phyloP scores from a whole-genome alignment of 2,329 filamentous ascomycete genomes.

The Fusarium robinianum region DNA sequence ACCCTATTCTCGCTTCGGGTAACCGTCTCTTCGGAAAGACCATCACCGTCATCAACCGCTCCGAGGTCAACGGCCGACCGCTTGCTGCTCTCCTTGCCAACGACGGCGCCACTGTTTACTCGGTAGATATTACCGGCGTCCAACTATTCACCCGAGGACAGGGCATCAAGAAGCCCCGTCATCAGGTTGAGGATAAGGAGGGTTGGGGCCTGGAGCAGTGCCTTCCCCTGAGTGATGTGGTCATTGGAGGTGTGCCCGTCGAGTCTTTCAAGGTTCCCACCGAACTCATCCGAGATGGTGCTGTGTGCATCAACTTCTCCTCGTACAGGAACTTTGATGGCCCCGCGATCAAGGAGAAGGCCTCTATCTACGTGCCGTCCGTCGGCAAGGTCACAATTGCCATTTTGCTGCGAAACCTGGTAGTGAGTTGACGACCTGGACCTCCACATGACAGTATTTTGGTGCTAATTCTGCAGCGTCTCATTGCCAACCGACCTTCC shows the following conservation, averaged over 20 bases:
- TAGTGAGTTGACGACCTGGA: constrained; percentile 62
- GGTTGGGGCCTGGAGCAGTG: constrained; percentile 81
- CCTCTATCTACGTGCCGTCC: constrained; percentile 93
- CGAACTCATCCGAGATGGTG: constrained; percentile 81
- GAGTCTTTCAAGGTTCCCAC: constrained; percentile 90
- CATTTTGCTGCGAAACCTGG: constrained; percentile 82
- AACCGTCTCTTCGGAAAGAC: constrained; percentile 93
- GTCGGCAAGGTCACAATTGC: constrained; percentile 98
- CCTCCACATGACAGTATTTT: neutral
- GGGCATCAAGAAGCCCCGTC: constrained; percentile 81
- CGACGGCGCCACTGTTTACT: constrained; percentile 94
- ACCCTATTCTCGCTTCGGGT: constrained; percentile 87
- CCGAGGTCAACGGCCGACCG: constrained; percentile 92
- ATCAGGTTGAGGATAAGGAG: constrained; percentile 84
- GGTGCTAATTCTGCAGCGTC: constrained; percentile 47
- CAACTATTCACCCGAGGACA: constrained; percentile 90
- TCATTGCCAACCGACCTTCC: constrained; percentile 55
- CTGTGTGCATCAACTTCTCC: constrained; percentile 98
- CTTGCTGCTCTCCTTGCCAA: constrained; percentile 93
- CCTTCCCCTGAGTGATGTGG: constrained; percentile 86
- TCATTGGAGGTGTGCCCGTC: constrained; percentile 89
- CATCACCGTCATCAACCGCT: constrained; percentile 94
- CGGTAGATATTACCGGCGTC: constrained; percentile 87
- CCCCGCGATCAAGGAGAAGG: constrained; percentile 88
- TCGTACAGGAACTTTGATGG: constrained; percentile 91